These are phyloP conservation scores for Scedosporium dehoogii DNA, from an alignment of 2,329 filamentous ascomycete genomes.

Conservation along the genomic window DNA sequence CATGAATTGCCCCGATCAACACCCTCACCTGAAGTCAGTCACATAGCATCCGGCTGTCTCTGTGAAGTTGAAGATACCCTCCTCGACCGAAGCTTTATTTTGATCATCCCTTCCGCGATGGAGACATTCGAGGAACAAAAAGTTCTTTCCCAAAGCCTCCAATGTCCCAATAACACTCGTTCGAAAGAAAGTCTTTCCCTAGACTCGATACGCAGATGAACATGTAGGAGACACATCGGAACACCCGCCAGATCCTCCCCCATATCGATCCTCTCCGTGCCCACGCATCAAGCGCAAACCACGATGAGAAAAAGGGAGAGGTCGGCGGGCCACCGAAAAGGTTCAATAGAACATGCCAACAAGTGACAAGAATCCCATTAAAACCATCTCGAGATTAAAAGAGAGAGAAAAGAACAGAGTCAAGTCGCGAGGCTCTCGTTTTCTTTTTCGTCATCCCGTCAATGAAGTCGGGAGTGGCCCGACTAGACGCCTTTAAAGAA, in stretches of 20 bases:
- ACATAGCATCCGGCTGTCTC: too few species aligned
- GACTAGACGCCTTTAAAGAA: background rate
- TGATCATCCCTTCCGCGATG: too few species aligned
- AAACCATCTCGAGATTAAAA: background rate
- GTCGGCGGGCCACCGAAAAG: background rate
- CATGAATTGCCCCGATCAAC: too few species aligned
- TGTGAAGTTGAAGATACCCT: too few species aligned
- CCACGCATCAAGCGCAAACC: slow-evolving; percentile 9
- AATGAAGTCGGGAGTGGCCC: background rate
- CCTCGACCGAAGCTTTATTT: too few species aligned
- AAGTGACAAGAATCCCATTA: background rate
- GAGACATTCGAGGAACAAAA: too few species aligned
- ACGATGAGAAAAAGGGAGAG: slow-evolving; percentile 11
- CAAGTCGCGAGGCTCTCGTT: background rate
- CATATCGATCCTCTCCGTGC: slow-evolving; percentile 8
- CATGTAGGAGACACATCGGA: too few species aligned
- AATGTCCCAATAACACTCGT: background rate
- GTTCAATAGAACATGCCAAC: background rate
- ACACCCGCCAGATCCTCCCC: background rate
- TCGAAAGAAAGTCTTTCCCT: too few species aligned
- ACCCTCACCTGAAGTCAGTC: too few species aligned
- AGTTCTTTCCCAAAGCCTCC: too few species aligned
- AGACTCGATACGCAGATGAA: too few species aligned
- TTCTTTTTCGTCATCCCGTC: background rate
- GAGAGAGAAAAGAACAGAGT: background rate